Base-by-base conservation (phyloP, 352 stramenopile species). In the Globisporangium paddicum region DNA sequence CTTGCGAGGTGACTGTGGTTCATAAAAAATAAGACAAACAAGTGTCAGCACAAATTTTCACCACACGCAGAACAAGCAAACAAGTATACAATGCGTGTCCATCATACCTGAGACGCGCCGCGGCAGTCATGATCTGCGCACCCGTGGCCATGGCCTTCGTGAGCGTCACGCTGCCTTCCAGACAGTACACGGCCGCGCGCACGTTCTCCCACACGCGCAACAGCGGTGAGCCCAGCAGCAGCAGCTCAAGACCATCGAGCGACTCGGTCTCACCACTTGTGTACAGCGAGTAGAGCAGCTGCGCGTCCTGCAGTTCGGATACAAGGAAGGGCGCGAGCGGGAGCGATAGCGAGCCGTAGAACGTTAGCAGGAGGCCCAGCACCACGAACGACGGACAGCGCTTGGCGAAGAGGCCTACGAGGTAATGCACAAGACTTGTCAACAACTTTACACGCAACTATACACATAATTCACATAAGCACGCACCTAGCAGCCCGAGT, bases 201-300 rank as follows among this genome's bases (percentile, higher is more conserved):
- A 86, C 41, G 57, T 95, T 95, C 52, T 75, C 62, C 85, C 82
- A 93, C 40, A 95, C 79, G 23, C 67, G 72, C 28, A 85, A 46
- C 13, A 92, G 63, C 23, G 82, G 79, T 3, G 85, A 92, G n/a
- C 68, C 81, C 13, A 87, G 62, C 57, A 93, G 55, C 55, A 90
- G 68, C 26, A 94, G 73, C 51, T 90, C 82, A 21, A 89, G 57
- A 40, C 82, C 75, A 49, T 94, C 79, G 30, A 79, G 73, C 25
- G 66, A 23, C 13, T 87, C 64, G 1, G 87, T 32, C 16, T 79
- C 71, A n/a, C 70, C 69, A 18, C 54, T 65, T 6, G 61, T 30
- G 38, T 75, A 81, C 14, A 88, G 35, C 32, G 54, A 18, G 18
- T 71, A 79, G 9, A 79, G 46, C 16, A 51, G 34, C 49, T 53